Base-by-base conservation (phyloP, 140 eudicot species). In the Stevia rebaudiana region DNA sequence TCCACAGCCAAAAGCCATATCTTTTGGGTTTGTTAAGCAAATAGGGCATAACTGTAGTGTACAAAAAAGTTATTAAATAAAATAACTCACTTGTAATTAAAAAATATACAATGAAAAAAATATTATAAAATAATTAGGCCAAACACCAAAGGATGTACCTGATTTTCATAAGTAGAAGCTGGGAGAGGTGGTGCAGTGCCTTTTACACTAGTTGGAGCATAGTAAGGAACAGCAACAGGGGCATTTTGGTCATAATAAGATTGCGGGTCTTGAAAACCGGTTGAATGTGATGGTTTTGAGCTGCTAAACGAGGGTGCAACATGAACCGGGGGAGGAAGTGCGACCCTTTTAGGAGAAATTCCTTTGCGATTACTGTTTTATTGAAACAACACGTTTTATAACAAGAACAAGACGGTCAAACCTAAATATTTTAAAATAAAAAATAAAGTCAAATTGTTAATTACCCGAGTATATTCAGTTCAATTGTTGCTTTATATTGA, bases 1-100 rank as follows among this genome's bases (percentile, higher is more conserved):
- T 23, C 99, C 99, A 63, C 99, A 92, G 17, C 99, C 99, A 64
- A 92, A 92, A 35, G 99, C 99, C 97, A 92, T 71, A 79, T 92
- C 87, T 70, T 85, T 92, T 13, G 87, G 77, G 71, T 88, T 86
- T 10, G 70, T 78, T 19, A 92, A 82, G 84, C 99, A 88, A 59
- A 92, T 83, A 64, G 99, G 97, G 66, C 99, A 92, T 46, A 85
- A 18, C 99, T 92, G 94, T 53, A 72, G 65, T 58, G 60, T 43
- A 42, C 31, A 65, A 57, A 51, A 24, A 39, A 71, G 44, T 23
- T 30, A 54, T 74, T 17, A 63, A 44, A 56, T 35, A 69, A 48
- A 31, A 69, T 43, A 21, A 36, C 25, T 31, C 62, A 13, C 43
- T 13, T 30, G 22, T 23, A 15, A n/a, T 31, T 33, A 72, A 46